phyloP scores from a whole-genome alignment of 768 basidiomycete species.

The Daedaleopsis sinensis region DNA sequence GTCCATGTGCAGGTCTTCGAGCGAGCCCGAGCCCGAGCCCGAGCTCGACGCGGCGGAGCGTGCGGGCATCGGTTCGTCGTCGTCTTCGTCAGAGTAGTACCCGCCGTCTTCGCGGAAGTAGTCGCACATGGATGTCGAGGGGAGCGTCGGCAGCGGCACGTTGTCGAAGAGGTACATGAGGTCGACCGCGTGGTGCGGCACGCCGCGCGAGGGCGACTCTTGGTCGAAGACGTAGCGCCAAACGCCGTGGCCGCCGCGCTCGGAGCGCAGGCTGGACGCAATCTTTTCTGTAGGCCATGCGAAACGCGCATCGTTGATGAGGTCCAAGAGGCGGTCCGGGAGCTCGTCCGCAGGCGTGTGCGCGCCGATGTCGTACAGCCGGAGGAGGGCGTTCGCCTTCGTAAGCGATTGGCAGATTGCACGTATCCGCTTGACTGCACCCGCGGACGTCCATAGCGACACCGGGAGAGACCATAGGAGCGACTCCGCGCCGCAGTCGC shows the following conservation, averaged over 20 bases:
- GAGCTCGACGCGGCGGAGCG: neutral
- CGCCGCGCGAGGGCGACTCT: slow-evolving; percentile 64
- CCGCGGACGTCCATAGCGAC: slow-evolving; percentile 63
- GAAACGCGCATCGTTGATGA: slow-evolving; percentile 73
- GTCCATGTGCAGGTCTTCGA: slow-evolving; percentile 27
- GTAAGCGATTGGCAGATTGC: slow-evolving; percentile 73
- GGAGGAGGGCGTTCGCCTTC: slow-evolving; percentile 62
- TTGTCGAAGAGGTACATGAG: slow-evolving; percentile 82
- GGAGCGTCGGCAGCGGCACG: slow-evolving; percentile 52
- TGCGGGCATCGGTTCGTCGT: slow-evolving; percentile 17
- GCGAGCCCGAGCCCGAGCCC: neutral
- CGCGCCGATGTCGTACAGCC: slow-evolving; percentile 70
- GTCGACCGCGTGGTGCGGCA: slow-evolving; percentile 73
- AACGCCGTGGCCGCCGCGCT: slow-evolving; percentile 59
- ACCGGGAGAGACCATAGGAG: slow-evolving; percentile 62
- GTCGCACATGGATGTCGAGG: slow-evolving; percentile 19
- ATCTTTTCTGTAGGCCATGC: slow-evolving; percentile 79
- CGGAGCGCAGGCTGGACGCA: slow-evolving; percentile 50
- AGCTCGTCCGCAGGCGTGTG: slow-evolving; percentile 69
- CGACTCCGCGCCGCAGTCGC: slow-evolving; percentile 69
- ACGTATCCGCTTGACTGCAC: slow-evolving; percentile 66
- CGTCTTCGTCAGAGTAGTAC: slow-evolving; percentile 38
- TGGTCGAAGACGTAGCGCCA: slow-evolving; percentile 87
- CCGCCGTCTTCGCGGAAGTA: slow-evolving; percentile 26
- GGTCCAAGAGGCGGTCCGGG: slow-evolving; percentile 66